phyloP scores from a whole-genome alignment of 768 basidiomycete species.

The Lentinula lateritia region DNA sequence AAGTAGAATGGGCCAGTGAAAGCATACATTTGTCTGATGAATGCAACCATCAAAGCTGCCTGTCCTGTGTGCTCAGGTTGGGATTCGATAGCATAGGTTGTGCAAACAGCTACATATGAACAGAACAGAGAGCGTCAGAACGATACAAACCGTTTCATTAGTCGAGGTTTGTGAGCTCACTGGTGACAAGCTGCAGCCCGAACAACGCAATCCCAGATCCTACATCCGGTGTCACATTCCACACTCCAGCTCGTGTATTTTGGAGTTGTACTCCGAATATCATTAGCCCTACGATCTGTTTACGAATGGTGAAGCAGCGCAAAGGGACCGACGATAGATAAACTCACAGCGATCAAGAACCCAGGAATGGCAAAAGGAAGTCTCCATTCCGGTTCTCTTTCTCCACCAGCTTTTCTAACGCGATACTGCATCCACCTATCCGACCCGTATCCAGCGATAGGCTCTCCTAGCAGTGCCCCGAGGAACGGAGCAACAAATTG shows the following conservation, averaged over 20 bases:
- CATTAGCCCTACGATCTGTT: neutral
- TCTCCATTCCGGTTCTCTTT: slow-evolving; percentile 4
- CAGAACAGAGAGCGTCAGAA: neutral
- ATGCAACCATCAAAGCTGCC: slow-evolving; percentile 1
- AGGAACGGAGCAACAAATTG: slow-evolving; percentile 1
- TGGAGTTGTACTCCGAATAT: slow-evolving; percentile 1
- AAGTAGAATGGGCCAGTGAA: slow-evolving; percentile 6
- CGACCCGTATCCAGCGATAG: neutral
- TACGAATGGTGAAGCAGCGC: no score
- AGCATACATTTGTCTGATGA: slow-evolving; percentile 4
- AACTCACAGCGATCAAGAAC: neutral
- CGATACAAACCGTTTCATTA: neutral
- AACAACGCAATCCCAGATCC: slow-evolving; percentile 3
- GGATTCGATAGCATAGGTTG: slow-evolving; percentile 6
- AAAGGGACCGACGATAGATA: neutral
- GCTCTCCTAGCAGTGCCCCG: neutral
- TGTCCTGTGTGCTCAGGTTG: neutral
- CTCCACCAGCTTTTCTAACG: neutral
- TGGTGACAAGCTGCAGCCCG: slow-evolving; percentile 3
- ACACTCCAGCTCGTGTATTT: neutral
- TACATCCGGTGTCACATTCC: slow-evolving; percentile 5
- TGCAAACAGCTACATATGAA: neutral
- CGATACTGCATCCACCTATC: slow-evolving; percentile 7
- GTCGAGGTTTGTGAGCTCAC: neutral
- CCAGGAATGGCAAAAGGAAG: neutral